These are phyloP conservation scores for Chalciporus pseudorubinellus DNA, from an alignment of 768 basidiomycete genomes.

Conservation along the genomic window DNA sequence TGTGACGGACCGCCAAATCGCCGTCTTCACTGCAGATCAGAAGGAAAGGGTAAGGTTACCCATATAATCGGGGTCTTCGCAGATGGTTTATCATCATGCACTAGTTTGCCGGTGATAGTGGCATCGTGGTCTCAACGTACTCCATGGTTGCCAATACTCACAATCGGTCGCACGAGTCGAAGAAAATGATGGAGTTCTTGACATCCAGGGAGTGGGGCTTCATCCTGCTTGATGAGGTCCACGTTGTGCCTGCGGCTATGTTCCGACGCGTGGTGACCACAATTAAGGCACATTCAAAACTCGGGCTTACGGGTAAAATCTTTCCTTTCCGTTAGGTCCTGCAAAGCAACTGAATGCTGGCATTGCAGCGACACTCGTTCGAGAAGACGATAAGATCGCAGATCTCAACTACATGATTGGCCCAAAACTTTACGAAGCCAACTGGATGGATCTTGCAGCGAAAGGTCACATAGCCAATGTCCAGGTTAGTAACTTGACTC, in stretches of 20 bases:
- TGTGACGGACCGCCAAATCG: constrained; percentile 93
- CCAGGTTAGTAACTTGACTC: constrained; percentile 59
- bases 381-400: constrained; percentile 98
- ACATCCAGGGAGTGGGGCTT: constrained; percentile 99
- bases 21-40: constrained; percentile 95
- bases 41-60: constrained; percentile 78
- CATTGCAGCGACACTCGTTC: constrained; percentile 84
- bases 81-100: constrained; percentile 4
- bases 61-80: background rate
- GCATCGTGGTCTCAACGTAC: constrained; percentile 98
- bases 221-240: constrained; percentile 95
- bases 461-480: constrained; percentile 99
- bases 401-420: constrained; percentile 99
- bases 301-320: constrained; percentile 84
- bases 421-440: constrained; percentile 98
- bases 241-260: constrained; percentile 98
- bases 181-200: constrained; percentile 99
- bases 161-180: constrained; percentile 97
- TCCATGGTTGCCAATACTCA: constrained; percentile 99
- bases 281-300: constrained; percentile 98
- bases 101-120: constrained; percentile 94
- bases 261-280: constrained; percentile 97
- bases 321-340: background rate
- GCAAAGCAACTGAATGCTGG: constrained; percentile 3
- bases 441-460: constrained; percentile 99